These are phyloP conservation scores for Phytophthora pluvialis DNA, from an alignment of 352 stramenopile genomes.

Conservation along the genomic window DNA sequence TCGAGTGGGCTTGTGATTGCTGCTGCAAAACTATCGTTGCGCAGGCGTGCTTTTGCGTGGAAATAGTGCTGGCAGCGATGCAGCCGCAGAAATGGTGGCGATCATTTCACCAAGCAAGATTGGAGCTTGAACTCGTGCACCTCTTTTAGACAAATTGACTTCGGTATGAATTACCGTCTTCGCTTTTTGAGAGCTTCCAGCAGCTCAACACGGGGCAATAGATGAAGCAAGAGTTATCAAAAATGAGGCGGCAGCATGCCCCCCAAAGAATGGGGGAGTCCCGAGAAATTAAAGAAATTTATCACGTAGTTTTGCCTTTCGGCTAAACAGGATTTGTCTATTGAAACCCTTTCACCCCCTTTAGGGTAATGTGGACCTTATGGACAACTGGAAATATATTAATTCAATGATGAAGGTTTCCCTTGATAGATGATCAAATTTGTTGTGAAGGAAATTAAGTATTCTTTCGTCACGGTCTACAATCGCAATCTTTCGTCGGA, in stretches of 20 bases:
- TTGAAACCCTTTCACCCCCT: neutral
- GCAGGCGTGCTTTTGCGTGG: too few relatives aligned
- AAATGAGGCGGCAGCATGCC: neutral
- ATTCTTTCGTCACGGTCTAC: neutral
- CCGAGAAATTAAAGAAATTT: conserved; percentile 91
- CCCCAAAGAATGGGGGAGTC: conserved; percentile 55
- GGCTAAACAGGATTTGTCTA: conserved; percentile 28
- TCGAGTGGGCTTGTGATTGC: too few relatives aligned
- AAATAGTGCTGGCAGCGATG: too few relatives aligned
- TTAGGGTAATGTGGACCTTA: conserved; percentile 4
- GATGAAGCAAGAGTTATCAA: neutral
- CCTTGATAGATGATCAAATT: neutral
- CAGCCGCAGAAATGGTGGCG: too few relatives aligned
- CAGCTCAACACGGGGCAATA: neutral
- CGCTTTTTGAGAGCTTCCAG: too few relatives aligned
- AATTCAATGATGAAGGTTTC: conserved; percentile 10
- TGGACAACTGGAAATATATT: conserved; percentile 18
- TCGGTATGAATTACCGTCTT: too few relatives aligned
- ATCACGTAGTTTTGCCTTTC: conserved; percentile 81
- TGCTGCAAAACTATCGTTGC: too few relatives aligned
- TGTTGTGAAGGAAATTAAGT: neutral
- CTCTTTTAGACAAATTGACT: too few relatives aligned
- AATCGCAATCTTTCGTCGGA: neutral
- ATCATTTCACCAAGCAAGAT: too few relatives aligned
- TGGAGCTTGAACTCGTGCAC: too few relatives aligned